Evolutionary conservation across 352 stramenopile genomes (phyloP), one percentile per base, ranked within the genome.

Genomic region (Globisporangium solare): DNA sequence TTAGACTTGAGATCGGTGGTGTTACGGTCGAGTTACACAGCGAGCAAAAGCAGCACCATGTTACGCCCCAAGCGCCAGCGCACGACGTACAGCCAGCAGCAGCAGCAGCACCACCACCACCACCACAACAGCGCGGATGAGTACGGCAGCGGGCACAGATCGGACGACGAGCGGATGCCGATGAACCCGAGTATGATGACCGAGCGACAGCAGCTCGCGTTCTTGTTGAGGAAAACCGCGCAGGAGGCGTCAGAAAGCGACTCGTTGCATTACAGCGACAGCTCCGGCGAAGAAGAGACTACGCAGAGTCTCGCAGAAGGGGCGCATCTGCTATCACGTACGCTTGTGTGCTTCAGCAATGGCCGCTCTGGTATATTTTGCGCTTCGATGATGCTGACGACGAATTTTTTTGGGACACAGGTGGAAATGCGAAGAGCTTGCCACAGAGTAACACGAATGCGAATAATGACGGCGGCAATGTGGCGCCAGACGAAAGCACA

Each of bases 131-230:
- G 18, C 17, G 39, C 39, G 39, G 18, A 32, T 21, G 42, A 51
- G 27, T 20, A 52, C 24, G 12, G 31, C 46, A 22, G n/a, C 46
- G 47, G 45, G 5, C 39, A 43, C 40, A 31, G 46, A 45, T 52
- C 47, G 46, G 59, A 60, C 53, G 59, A 65, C 39, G 52, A 65
- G 18, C 47, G 54, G 18, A n/a, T 48, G 46, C 59, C 31, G 11
- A 54, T 65, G 52, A 65, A 91, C 61, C 79, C 76, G 54, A 82
- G 74, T 32, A 68, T 88, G 41, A 94, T 94, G 83, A 94, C 83
- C 0, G 83, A 94, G 65, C 74, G 83, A 21, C 83, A 94, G 58
- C 83, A 94, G 59, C 64, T 94, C 48, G 83, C 83, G 54, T 94
- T 94, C 61, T 59, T 94, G 21, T 60, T 94, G 63, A 81, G 83